A percentile compares a stretch with the other conserved stretches of the same genome.
phyloP scores from a whole-genome alignment of 1,139 yeast genomes.

The Debaryomyces sp. region DNA sequence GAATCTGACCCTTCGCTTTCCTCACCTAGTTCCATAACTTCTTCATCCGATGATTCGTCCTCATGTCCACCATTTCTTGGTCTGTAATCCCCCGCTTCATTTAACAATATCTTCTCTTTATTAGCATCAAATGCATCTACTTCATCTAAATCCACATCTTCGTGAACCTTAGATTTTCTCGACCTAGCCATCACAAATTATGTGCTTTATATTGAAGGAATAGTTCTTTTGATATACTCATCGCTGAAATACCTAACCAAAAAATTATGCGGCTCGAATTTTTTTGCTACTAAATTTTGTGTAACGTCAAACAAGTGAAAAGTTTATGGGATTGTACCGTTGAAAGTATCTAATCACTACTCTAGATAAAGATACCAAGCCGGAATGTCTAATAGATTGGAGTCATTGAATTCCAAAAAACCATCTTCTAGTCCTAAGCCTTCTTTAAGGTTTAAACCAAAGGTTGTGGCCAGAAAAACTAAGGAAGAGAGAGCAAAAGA shows the following conservation, averaged over 20 bases:
- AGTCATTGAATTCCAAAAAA: constrained; percentile 43
- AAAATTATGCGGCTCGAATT: constrained; percentile 10
- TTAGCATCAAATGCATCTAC: constrained; percentile 74
- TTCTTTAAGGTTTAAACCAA: constrained; percentile 73
- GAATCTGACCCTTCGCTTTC: constrained; percentile 29
- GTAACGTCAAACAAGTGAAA: constrained; percentile 3
- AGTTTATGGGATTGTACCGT: background rate
- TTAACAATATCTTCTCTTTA: constrained; percentile 61
- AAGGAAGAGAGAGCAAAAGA: constrained; percentile 82
- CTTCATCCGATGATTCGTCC: constrained; percentile 43
- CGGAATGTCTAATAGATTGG: constrained; percentile 47
- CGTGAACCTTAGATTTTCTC: constrained; percentile 14
- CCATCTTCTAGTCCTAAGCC: constrained; percentile 42
- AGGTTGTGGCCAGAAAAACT: constrained; percentile 77
- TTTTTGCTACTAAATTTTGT: constrained; percentile 3
- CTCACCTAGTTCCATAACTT: constrained; percentile 26
- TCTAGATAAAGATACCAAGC: background rate
- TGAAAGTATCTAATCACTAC: background rate
- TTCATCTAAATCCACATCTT: constrained; percentile 55
- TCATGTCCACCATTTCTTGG: constrained; percentile 24
- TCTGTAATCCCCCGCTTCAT: constrained; percentile 54
- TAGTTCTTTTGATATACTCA: constrained; percentile 8
- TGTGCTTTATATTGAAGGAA: background rate
- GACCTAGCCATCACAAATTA: constrained; percentile 10
- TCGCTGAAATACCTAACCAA: constrained; percentile 7